Percentiles rank a stretch among this genome's conserved stretches.
These are phyloP conservation scores for Trametes cingulata DNA, from an alignment of 768 basidiomycete species.

Conservation along the genomic window DNA sequence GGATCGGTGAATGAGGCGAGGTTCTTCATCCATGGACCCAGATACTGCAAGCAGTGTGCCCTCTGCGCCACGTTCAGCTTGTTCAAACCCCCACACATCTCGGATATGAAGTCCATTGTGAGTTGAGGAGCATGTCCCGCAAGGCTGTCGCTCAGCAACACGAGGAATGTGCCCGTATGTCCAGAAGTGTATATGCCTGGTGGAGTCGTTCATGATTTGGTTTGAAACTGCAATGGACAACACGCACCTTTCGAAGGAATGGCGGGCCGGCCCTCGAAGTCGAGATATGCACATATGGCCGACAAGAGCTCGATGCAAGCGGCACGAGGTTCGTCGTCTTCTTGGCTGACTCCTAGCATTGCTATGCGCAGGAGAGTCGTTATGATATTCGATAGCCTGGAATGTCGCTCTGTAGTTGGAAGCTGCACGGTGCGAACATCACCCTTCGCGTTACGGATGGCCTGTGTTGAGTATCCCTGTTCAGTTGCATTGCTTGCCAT, in stretches of 20 bases:
- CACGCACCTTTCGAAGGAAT: constrained; percentile 66
- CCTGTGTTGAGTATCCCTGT: constrained; percentile 39
- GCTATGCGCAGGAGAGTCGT: constrained; percentile 87
- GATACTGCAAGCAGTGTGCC: constrained; percentile 74
- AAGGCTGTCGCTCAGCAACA: constrained; percentile 68
- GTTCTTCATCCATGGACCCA: constrained; percentile 89
- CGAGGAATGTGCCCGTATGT: constrained; percentile 60
- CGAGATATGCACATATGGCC: constrained; percentile 74
- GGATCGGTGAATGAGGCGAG: constrained; percentile 71
- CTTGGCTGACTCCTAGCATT: constrained; percentile 71
- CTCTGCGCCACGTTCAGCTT: constrained; percentile 51
- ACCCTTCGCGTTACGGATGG: constrained; percentile 75
- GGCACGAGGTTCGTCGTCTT: constrained; percentile 74
- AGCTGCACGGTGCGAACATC: constrained; percentile 58
- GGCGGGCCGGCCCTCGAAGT: constrained; percentile 71
- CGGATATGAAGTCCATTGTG: constrained; percentile 87
- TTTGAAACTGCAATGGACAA: not conserved
- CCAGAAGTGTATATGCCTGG: constrained; percentile 73
- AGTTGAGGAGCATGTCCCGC: constrained; percentile 77
- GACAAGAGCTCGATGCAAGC: constrained; percentile 81
- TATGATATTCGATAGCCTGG: constrained; percentile 81
- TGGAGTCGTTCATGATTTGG: not conserved
- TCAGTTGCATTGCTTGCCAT: not conserved
- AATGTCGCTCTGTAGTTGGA: constrained; percentile 60
- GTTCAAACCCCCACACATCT: constrained; percentile 71